Evolutionary conservation across 352 stramenopile genomes (phyloP).

Genomic region (Bremia lactucae): DNA sequence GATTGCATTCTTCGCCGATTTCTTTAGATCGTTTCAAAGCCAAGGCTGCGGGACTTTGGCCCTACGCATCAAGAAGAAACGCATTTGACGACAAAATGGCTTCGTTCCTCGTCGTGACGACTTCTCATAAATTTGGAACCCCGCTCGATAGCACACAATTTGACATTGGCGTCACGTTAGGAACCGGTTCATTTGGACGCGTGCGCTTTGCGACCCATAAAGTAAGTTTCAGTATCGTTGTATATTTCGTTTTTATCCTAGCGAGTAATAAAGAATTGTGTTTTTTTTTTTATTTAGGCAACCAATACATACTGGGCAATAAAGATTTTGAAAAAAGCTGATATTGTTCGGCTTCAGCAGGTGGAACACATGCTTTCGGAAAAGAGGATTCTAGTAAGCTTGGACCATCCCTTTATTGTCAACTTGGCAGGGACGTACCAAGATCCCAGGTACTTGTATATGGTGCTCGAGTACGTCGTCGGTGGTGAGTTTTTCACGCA

Average conservation of each 20-base stretch:
- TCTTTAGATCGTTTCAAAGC: constrained; percentile 17
- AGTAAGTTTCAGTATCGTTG: constrained; percentile 22
- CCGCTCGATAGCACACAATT: constrained; percentile 85
- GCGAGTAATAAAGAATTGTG: not conserved
- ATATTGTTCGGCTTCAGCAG: constrained; percentile 93
- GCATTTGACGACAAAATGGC: too few relatives aligned
- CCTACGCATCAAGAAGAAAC: too few relatives aligned
- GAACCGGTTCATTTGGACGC: constrained; percentile 93
- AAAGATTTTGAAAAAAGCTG: constrained; percentile 96
- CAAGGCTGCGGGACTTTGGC: constrained; percentile 20
- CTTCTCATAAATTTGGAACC: constrained; percentile 42
- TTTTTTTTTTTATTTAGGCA: constrained; percentile 30
- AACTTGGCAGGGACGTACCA: constrained; percentile 92
- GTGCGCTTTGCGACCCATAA: constrained; percentile 94
- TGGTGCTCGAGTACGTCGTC: constrained; percentile 96
- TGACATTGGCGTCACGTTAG: constrained; percentile 92
- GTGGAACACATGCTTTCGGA: constrained; percentile 96
- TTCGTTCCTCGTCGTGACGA: constrained; percentile 27
- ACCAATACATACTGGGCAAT: constrained; percentile 91
- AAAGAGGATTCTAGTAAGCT: constrained; percentile 89
- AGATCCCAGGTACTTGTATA: constrained; percentile 93
- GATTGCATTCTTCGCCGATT: constrained; percentile 9
- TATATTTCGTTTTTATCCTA: not conserved
- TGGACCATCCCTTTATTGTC: constrained; percentile 95
- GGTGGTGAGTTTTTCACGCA: constrained; percentile 97